phyloP scores from a whole-genome alignment of 768 basidiomycete genomes.

The Rubroboletus pulcherrimus region DNA sequence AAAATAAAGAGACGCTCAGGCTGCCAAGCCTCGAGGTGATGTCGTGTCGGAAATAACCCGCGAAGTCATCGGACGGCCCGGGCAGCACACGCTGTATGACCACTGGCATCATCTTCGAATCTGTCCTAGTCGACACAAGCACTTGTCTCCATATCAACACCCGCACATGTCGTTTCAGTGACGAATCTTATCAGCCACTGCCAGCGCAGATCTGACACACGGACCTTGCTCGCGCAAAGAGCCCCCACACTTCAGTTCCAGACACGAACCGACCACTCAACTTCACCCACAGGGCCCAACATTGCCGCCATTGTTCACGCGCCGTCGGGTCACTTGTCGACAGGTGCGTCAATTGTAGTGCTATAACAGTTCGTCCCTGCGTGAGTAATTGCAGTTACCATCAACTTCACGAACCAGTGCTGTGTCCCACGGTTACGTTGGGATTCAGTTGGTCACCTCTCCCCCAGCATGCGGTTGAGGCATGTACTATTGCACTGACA shows the following conservation, averaged over 20 bases:
- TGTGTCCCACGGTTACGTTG: neutral
- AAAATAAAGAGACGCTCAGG: constrained; percentile 19
- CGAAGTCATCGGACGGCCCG: neutral
- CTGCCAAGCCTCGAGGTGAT: constrained; percentile 28
- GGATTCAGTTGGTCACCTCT: neutral
- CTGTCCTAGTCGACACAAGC: neutral
- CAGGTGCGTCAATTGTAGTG: neutral
- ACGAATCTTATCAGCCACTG: neutral
- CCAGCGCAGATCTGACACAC: constrained; percentile 5
- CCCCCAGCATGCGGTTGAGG: neutral
- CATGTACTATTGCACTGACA: neutral
- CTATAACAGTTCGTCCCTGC: neutral
- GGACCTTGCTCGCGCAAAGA: neutral
- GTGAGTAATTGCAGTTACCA: constrained; percentile 24
- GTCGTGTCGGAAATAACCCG: constrained; percentile 26
- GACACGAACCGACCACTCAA: no score
- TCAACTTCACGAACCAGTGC: constrained; percentile 23
- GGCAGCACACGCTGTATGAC: neutral
- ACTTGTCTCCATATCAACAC: constrained; percentile 23
- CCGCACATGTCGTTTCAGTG: neutral
- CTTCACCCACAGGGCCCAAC: neutral
- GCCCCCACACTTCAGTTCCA: no score
- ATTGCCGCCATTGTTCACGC: neutral
- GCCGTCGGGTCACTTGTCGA: constrained; percentile 2
- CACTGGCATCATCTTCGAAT: neutral